These are phyloP conservation scores for Cryptococcus amylolentus DNA, from an alignment of 1,284 basidiomycete genomes.

Conservation along the genomic window DNA sequence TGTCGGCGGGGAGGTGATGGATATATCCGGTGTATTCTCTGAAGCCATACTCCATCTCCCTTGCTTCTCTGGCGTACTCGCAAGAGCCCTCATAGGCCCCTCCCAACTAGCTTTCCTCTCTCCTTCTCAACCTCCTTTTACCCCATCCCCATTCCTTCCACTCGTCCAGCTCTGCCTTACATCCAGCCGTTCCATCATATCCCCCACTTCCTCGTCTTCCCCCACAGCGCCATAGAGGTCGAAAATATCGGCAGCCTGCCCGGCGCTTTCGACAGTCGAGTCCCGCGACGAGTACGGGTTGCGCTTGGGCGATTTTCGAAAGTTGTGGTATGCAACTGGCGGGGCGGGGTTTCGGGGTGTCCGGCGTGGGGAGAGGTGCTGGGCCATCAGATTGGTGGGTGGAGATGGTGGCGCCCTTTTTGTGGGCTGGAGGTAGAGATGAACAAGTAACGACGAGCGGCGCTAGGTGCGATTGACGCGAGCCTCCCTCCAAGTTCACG, in stretches of 20 bases:
- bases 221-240: slow-evolving; percentile 18
- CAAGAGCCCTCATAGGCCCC: slow-evolving; percentile 10
- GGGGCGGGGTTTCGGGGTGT: neutral
- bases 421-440: too few relatives aligned
- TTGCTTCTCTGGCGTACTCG: neutral
- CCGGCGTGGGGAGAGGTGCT: neutral
- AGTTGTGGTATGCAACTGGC: neutral
- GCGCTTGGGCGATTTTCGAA: neutral
- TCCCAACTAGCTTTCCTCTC: slow-evolving; percentile 14
- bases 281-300: slow-evolving; percentile 8
- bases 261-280: slow-evolving; percentile 21
- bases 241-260: slow-evolving; percentile 25
- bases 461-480: too few relatives aligned
- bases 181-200: neutral
- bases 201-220: neutral
- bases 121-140: neutral
- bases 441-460: too few relatives aligned
- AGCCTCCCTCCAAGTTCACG: too few relatives aligned
- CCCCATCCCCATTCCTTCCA: neutral
- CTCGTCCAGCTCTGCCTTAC: slow-evolving; percentile 7
- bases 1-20: neutral
- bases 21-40: slow-evolving; percentile 5
- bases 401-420: too few relatives aligned
- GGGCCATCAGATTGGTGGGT: neutral
- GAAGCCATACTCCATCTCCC: slow-evolving; percentile 6